These are phyloP conservation scores for Gossypioides kirkii DNA, from an alignment of 345 rosid species.

Conservation along the genomic window DNA sequence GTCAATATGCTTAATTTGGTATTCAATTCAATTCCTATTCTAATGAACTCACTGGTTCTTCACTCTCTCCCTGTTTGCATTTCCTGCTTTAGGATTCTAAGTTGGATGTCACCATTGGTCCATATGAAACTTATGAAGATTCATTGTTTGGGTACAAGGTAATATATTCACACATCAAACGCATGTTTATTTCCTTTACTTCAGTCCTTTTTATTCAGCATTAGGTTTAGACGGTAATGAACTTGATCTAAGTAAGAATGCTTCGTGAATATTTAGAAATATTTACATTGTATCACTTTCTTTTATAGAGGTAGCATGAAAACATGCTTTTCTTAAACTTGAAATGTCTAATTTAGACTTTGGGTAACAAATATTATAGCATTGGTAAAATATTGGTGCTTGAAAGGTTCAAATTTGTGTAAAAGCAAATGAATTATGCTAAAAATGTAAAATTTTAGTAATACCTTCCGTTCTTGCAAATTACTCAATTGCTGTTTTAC, in stretches of 20 bases:
- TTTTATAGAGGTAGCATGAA: not conserved
- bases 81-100: constrained; percentile 60
- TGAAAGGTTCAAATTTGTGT: not conserved
- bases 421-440: not conserved
- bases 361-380: not conserved
- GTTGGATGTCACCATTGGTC: constrained; percentile 91
- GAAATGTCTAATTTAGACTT: not conserved
- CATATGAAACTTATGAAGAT: constrained; percentile 97
- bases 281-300: not conserved
- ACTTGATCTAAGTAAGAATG: not conserved
- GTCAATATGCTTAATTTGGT: not conserved
- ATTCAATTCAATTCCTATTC: not conserved
- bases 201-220: not conserved
- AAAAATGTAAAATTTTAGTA: not conserved
- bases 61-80: not conserved
- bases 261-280: not conserved
- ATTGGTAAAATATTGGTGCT: not conserved
- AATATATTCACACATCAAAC: constrained; percentile 9
- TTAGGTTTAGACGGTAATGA: not conserved
- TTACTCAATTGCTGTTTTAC: not conserved
- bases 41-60: not conserved
- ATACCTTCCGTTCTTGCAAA: not conserved
- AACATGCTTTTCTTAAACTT: not conserved
- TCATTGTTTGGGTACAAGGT: constrained; percentile 90
- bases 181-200: not conserved